These are phyloP conservation scores for Exsudoporus floridanus DNA, from an alignment of 1,284 basidiomycete species.

Conservation along the genomic window DNA sequence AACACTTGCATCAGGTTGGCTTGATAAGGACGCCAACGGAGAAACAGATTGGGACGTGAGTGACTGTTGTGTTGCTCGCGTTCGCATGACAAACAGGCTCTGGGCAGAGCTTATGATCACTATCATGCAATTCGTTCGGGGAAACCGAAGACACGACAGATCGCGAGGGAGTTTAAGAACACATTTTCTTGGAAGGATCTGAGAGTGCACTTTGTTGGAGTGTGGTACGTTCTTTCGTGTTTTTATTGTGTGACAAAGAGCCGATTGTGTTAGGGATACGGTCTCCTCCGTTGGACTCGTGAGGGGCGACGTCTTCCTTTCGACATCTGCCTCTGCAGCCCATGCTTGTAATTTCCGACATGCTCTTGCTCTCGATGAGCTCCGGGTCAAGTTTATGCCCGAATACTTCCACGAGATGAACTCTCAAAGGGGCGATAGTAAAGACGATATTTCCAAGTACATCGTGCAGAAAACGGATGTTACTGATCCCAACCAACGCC, in stretches of 20 bases:
- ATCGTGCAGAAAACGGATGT: too few species aligned
- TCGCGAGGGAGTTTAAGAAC: slow-evolving; percentile 35
- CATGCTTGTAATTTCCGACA: slow-evolving; percentile 42
- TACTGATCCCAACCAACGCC: too few species aligned
- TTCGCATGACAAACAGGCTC: neutral
- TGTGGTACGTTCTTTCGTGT: too few species aligned
- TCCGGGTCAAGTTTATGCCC: slow-evolving; percentile 43
- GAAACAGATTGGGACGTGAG: slow-evolving; percentile 28
- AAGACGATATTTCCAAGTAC: too few species aligned
- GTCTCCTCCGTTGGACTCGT: slow-evolving; percentile 39
- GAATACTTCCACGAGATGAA: slow-evolving; percentile 38
- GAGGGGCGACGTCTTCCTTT: slow-evolving; percentile 27
- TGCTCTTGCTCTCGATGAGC: slow-evolving; percentile 43
- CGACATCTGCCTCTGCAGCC: slow-evolving; percentile 17
- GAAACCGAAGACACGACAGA: slow-evolving; percentile 17
- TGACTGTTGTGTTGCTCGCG: neutral
- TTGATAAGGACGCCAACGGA: slow-evolving; percentile 26
- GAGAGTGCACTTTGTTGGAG: slow-evolving; percentile 43
- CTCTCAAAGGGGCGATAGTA: slow-evolving; percentile 1
- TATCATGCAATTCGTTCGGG: slow-evolving; percentile 28
- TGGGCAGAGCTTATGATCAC: slow-evolving; percentile 40
- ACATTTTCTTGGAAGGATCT: slow-evolving; percentile 37
- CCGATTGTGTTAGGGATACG: too few species aligned
- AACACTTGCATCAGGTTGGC: slow-evolving; percentile 18
- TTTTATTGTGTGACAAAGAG: too few species aligned